phyloP scores from a whole-genome alignment of 768 basidiomycete species.

The Rickenella mellea region DNA sequence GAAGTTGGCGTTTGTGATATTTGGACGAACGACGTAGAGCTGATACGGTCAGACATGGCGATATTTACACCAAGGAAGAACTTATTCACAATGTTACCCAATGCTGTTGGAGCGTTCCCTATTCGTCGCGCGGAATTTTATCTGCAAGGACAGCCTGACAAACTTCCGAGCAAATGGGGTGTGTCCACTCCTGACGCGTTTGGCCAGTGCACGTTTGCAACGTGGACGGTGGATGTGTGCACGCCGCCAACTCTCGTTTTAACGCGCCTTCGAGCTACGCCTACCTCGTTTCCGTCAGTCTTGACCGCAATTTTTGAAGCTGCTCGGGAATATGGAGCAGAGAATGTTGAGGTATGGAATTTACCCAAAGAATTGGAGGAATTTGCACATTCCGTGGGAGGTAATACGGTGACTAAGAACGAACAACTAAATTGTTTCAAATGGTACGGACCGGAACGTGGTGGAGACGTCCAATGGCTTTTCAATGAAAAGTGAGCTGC shows the following conservation, averaged over 20 bases:
- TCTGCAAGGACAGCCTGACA: conserved; percentile 1
- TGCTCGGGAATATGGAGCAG: conserved; percentile 24
- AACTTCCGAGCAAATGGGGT: conserved; percentile 19
- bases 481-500: conserved; percentile 38
- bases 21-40: conserved; percentile 30
- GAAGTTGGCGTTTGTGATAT: conserved; percentile 24
- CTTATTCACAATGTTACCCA: conserved; percentile 33
- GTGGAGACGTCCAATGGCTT: conserved; percentile 29
- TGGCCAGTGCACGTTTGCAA: conserved; percentile 32
- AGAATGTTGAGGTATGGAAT: conserved; percentile 39
- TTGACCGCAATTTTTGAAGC: conserved; percentile 23
- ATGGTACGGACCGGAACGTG: conserved; percentile 36
- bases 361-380: conserved; percentile 23
- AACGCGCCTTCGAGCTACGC: conserved; percentile 28
- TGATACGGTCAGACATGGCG: conserved; percentile 24
- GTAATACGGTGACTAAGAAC: conserved; percentile 20
- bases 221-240: conserved; percentile 34
- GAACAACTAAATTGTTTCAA: conserved; percentile 35
- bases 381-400: conserved; percentile 20
- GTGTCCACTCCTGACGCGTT: too few relatives aligned
- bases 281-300: conserved; percentile 24
- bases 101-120: conserved; percentile 39
- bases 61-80: conserved; percentile 9
- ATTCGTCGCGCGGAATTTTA: conserved; percentile 6
- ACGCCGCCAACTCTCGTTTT: conserved; percentile 29